These are phyloP conservation scores for Triticum urartu DNA, from an alignment of 176 grass and related monocot genomes.

Conservation along the genomic window DNA sequence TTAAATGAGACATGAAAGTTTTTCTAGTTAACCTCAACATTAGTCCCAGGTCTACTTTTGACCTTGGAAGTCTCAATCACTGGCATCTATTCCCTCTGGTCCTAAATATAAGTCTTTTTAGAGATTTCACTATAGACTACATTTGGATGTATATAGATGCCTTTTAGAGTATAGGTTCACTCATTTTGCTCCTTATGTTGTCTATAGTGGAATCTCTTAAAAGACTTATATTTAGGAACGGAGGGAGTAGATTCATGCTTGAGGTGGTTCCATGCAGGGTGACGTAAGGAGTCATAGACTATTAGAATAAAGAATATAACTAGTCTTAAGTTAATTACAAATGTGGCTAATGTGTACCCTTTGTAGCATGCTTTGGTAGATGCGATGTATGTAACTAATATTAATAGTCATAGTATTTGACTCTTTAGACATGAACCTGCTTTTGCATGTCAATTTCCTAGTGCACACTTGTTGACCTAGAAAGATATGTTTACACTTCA, in stretches of 20 bases:
- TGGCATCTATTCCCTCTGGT: neutral
- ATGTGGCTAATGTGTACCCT: neutral
- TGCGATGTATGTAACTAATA: neutral
- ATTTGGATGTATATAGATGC: no score
- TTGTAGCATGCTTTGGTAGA: neutral
- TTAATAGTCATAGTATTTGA: neutral
- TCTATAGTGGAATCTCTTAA: no score
- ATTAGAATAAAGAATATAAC: neutral
- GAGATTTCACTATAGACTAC: no score
- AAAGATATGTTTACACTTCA: slow-evolving; percentile 20
- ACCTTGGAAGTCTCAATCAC: neutral
- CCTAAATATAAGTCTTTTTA: no score
- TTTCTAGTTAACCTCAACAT: neutral
- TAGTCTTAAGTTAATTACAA: neutral
- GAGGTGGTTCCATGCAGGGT: neutral
- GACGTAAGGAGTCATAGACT: neutral
- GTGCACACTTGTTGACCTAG: neutral
- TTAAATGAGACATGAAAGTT: neutral
- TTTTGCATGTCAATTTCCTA: slow-evolving; percentile 11
- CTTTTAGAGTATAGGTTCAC: no score
- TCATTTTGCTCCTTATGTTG: no score
- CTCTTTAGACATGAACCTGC: neutral
- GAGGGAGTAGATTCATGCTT: neutral
- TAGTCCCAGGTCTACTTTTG: neutral
- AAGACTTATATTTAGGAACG: no score